Evolutionary conservation across 1,284 basidiomycete species (phyloP).

Genomic region (Cryptococcus neoformans): DNA sequence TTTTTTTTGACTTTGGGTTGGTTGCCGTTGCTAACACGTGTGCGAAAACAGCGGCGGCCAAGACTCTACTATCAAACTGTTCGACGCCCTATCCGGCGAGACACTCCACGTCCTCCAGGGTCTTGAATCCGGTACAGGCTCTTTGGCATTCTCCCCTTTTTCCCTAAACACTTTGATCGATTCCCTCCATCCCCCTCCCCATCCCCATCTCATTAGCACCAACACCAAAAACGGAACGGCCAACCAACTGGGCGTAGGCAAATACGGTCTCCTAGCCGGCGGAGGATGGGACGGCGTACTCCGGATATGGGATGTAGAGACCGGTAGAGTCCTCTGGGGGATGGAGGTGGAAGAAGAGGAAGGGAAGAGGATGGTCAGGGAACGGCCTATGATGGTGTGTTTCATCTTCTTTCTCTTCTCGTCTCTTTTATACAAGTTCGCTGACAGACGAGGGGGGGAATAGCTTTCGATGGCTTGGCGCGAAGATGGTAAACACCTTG

Average conservation of each 20-base stretch:
- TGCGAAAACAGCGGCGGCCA: slow-evolving; percentile 25
- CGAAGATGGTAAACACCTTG: slow-evolving; percentile 39
- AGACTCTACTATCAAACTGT: slow-evolving; percentile 43
- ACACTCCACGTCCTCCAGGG: slow-evolving; percentile 30
- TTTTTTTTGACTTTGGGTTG: not conserved
- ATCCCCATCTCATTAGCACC: not conserved
- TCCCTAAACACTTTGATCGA: slow-evolving; percentile 4
- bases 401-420: not conserved
- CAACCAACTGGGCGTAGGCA: not conserved
- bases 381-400: slow-evolving; percentile 39
- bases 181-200: not conserved
- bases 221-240: too few relatives aligned
- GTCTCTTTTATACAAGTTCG: not conserved
- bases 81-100: slow-evolving; percentile 33
- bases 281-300: slow-evolving; percentile 42
- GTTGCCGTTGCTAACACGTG: not conserved
- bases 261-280: slow-evolving; percentile 22
- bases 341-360: slow-evolving; percentile 34
- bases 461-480: slow-evolving; percentile 40
- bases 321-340: slow-evolving; percentile 24
- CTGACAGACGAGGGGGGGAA: not conserved
- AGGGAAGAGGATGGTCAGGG: slow-evolving; percentile 20
- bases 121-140: slow-evolving; percentile 37
- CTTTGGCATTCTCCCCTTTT: slow-evolving; percentile 37
- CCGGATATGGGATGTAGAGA: slow-evolving; percentile 38